Evolutionary conservation across 805 yeast genomes (phyloP), one percentile per base, ranked within the genome.

Genomic region (Sporopachydermia quercuum): DNA sequence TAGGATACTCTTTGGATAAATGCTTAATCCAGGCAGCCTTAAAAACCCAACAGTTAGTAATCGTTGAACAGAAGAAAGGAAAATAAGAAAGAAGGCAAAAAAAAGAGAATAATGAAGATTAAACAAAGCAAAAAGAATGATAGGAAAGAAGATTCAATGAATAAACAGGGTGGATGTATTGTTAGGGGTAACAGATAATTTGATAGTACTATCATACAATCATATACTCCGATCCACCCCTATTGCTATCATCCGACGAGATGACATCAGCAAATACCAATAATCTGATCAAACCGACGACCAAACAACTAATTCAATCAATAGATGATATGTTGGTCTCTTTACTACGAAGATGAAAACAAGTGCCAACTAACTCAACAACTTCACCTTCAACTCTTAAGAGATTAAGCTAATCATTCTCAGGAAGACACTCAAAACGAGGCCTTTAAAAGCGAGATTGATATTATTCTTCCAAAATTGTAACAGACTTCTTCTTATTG

Each of bases 21-120:
- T 81, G 89, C 60, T 89, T 91, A 36, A 91, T 96, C 98, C 98
- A 89, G 35, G 97, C 96, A 59, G 97, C 96, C 96, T 87, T 59
- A 38, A 40, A 39, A n/a, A n/a, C n/a, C n/a, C 37, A 45, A 34
- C 46, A 45, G 62, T 59, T 62, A 64, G 68, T 58, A 54, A 39
- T 19, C 37, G 42, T 35, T 37, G 44, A 39, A 14, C 27, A 43
- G 33, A 40, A 37, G 39, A 37, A 43, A 40, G 43, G 47, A 45
- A 49, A 43, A 39, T 39, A 42, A 35, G 18, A 27, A 38, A 34
- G 44, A 43, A 40, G 40, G 40, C 38, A 36, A 42, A 38, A 38
- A 37, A 34, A 36, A 37, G 34, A 39, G 34, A 40, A 46, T 27
- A 34, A 34, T 11, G 27, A 40, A 43, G 41, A 40, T 40, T 44